Evolutionary conservation across 23 red algal genomes (phyloP), one percentile per base, ranked within the genome.

Genomic region (Chondrus crispus): DNA sequence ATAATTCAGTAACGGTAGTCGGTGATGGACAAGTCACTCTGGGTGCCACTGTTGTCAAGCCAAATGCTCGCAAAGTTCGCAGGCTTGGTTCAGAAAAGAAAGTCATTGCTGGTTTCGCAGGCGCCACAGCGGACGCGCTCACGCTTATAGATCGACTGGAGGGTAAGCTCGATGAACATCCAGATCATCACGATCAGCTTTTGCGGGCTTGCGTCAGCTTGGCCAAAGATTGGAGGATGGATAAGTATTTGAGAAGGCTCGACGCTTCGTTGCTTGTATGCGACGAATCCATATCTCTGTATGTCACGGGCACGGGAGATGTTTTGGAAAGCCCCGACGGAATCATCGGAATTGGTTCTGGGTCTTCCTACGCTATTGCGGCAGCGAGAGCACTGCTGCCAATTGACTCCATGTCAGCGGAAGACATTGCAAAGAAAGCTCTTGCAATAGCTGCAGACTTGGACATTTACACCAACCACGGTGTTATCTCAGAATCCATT

Each of bases 91-190:
- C 87, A 11, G 87, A 79, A 35, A 68, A 87, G 57, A 69, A 58
- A 45, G 87, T 98, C 1, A 51, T 98, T 29, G 95, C 95, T 33
- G 95, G 95, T 1, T 98, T 98, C 55, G 92, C 95, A 44, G 95
- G 95, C 38, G 80, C 92, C 53, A 98, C 95, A 8, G 91, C 95
- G 14, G 95, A 98, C 71, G 95, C 95, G 3, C 48, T 98, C 28
- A 95, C 95, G 16, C 87, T 98, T 20, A 70, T 98, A 53, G 95
- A 98, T 68, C 91, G 95, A 33, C 58, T 98, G n/a, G 95, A 98
- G 82, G 64, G 46, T 32, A 98, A 98, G 49, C 72, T 98, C 62
- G 95, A 98, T 7, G 95, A 82, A 12, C 91, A 98, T 75, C 95
- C 95, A 37, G 68, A 92, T 46, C 95, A 98, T 83, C 95, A 91